Conservation (phyloP, 139 green algal genomes). For the Chlorokybus atmophyticus region DNA sequence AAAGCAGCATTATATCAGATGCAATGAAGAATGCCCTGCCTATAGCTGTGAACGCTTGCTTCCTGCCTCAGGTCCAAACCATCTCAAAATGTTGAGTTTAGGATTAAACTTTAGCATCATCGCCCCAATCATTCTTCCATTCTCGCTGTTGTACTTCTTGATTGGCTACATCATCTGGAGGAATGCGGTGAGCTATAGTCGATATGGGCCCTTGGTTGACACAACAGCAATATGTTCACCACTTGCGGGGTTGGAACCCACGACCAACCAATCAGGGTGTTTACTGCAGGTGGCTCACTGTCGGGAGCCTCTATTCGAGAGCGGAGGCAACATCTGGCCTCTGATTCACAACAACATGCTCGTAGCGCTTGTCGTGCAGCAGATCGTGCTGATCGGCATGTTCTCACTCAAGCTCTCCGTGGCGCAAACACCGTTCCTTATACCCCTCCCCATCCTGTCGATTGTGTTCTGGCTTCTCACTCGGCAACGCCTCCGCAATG, state of each 20-base stretch:
- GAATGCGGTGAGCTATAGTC: background rate
- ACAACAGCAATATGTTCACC: background rate
- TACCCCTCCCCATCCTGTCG: conserved; percentile 17
- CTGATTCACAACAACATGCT: conserved; percentile 12
- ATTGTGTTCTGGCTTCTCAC: too few relatives aligned
- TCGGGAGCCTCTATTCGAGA: conserved; percentile 15
- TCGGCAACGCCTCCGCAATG: too few relatives aligned
- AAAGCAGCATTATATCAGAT: too few relatives aligned
- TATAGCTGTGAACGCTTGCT: too few relatives aligned
- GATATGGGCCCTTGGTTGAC: background rate
- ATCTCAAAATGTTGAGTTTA: too few relatives aligned
- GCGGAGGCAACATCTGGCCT: conserved; percentile 13
- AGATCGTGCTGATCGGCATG: conserved; percentile 14
- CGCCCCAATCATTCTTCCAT: background rate
- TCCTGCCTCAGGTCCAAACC: too few relatives aligned
- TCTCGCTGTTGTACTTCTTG: background rate
- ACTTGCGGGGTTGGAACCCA: background rate
- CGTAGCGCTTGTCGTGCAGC: conserved; percentile 12
- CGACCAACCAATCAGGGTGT: background rate
- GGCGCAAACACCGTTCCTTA: conserved; percentile 1
- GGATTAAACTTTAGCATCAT: too few relatives aligned
- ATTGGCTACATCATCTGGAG: background rate
- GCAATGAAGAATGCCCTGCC: too few relatives aligned
- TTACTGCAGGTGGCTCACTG: conserved; percentile 7
- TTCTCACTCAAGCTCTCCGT: conserved; percentile 14